These are phyloP conservation scores for Alternaria triticina DNA, from an alignment of 2,329 filamentous ascomycete genomes.

Conservation along the genomic window DNA sequence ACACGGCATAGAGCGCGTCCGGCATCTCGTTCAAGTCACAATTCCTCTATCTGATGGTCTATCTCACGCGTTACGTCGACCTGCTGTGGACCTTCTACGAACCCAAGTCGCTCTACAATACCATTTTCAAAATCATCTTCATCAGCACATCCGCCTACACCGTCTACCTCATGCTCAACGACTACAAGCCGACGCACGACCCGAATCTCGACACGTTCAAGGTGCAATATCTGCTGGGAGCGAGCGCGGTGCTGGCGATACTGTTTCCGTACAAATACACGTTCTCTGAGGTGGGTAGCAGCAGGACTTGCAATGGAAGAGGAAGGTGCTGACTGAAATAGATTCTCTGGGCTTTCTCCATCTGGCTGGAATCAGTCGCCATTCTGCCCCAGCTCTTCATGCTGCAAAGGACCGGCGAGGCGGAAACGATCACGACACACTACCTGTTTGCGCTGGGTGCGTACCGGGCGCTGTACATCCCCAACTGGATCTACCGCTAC, in stretches of 20 bases:
- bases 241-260: constrained; percentile 77
- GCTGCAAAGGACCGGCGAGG: constrained; percentile 95
- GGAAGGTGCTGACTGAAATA: constrained; percentile 49
- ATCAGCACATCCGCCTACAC: constrained; percentile 90
- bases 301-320: background rate
- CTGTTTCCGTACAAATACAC: constrained; percentile 87
- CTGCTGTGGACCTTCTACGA: constrained; percentile 83
- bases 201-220: constrained; percentile 97
- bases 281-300: constrained; percentile 63
- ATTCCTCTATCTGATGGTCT: constrained; percentile 91
- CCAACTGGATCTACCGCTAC: constrained; percentile 97
- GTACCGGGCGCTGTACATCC: constrained; percentile 95
- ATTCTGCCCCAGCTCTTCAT: constrained; percentile 98
- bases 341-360: constrained; percentile 96
- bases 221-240: constrained; percentile 89
- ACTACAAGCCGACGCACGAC: constrained; percentile 97
- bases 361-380: constrained; percentile 96
- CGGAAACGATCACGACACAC: constrained; percentile 98
- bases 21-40: constrained; percentile 99
- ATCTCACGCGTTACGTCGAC: constrained; percentile 89
- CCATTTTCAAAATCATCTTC: constrained; percentile 95
- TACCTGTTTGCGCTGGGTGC: constrained; percentile 92
- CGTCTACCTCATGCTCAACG: constrained; percentile 96
- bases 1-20: constrained; percentile 77
- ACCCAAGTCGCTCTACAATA: constrained; percentile 78